These are phyloP conservation scores for Dictyostelium discoideum DNA, from an alignment of 78 protist species.

Conservation along the genomic window DNA sequence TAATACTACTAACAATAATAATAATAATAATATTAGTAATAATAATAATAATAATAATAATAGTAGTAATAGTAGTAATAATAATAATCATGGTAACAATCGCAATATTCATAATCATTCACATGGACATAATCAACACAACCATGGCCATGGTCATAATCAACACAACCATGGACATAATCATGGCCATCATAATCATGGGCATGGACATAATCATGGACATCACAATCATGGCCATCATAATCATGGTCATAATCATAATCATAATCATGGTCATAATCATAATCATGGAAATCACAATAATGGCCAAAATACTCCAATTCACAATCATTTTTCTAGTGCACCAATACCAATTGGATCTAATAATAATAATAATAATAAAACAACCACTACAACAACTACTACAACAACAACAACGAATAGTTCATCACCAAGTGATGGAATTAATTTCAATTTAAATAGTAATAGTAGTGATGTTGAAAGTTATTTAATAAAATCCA, in stretches of 20 bases:
- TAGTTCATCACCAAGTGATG: not conserved
- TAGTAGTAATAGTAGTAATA: not conserved
- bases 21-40: not conserved
- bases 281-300: not conserved
- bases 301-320: not conserved
- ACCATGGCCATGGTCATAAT: not conserved
- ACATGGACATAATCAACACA: not conserved
- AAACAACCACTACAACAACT: conserved; percentile 18
- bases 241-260: not conserved
- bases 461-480: not conserved
- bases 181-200: not conserved
- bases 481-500: not conserved
- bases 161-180: not conserved
- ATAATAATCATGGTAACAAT: not conserved
- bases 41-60: not conserved
- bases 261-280: not conserved
- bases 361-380: not conserved
- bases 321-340: not conserved
- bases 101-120: not conserved
- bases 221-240: not conserved
- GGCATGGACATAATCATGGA: not conserved
- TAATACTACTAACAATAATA: not conserved
- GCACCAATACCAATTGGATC: not conserved
- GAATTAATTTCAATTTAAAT: not conserved
- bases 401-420: not conserved